Evolutionary conservation across 1,284 basidiomycete species (phyloP).

Genomic region (Leccinum subfulvum): DNA sequence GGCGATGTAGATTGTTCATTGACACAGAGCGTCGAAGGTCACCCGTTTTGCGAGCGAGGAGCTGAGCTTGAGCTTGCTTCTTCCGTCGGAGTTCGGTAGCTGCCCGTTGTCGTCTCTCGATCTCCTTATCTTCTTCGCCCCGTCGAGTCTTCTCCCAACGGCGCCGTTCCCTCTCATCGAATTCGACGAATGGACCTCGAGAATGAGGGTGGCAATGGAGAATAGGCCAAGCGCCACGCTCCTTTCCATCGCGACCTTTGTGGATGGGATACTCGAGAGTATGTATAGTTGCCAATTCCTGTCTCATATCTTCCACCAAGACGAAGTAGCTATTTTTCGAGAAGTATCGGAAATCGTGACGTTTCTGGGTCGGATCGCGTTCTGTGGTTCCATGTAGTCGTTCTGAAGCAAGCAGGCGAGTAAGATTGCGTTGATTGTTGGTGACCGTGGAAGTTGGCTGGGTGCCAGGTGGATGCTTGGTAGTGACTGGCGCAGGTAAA

Average conservation of each 20-base stretch:
- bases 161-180: constrained; percentile 68
- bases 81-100: constrained; percentile 43
- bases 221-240: constrained; percentile 64
- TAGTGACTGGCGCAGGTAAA: constrained; percentile 32
- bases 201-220: constrained; percentile 70
- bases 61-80: constrained; percentile 40
- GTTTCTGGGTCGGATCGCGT: constrained; percentile 85
- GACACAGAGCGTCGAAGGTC: constrained; percentile 78
- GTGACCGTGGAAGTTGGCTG: constrained; percentile 26
- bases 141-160: constrained; percentile 60
- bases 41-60: constrained; percentile 42
- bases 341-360: constrained; percentile 91
- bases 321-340: constrained; percentile 76
- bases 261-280: constrained; percentile 61
- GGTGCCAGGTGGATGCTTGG: constrained; percentile 25
- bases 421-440: constrained; percentile 44
- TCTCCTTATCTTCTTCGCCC: constrained; percentile 49
- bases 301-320: constrained; percentile 87
- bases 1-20: constrained; percentile 71
- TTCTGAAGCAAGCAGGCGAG: constrained; percentile 82
- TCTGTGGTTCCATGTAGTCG: constrained; percentile 83
- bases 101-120: constrained; percentile 45
- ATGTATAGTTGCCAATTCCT: constrained; percentile 72
- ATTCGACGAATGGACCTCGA: constrained; percentile 70
- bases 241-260: constrained; percentile 50